Evolutionary conservation across 129 eudicot genomes (phyloP).

Genomic region (Flaveria linearis): DNA sequence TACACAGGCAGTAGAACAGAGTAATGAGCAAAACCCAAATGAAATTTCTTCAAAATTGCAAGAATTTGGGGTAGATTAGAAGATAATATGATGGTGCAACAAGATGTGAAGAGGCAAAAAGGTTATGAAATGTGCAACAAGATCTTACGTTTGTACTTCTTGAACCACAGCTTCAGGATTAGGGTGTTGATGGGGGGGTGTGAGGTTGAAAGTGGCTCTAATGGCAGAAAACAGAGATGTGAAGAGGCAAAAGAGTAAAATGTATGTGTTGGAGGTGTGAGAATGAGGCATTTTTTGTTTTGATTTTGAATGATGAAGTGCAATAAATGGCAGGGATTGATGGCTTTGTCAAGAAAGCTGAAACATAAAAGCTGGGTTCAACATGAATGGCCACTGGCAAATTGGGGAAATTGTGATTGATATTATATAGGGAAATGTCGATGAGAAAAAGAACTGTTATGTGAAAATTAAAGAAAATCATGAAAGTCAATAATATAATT

Average conservation of each 20-base stretch:
- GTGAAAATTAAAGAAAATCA: no score
- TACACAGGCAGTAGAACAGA: slow-evolving; percentile 29
- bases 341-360: slow-evolving; percentile 34
- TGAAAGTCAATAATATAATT: no score
- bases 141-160: slow-evolving; percentile 66
- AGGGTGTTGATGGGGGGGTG: slow-evolving; percentile 91
- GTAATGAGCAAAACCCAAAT: slow-evolving; percentile 29
- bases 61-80: neutral
- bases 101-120: no score
- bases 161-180: slow-evolving; percentile 85
- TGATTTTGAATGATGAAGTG: slow-evolving; percentile 24
- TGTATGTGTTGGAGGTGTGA: slow-evolving; percentile 37
- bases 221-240: slow-evolving; percentile 39
- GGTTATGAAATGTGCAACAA: slow-evolving; percentile 15
- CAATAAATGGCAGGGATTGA: slow-evolving; percentile 24
- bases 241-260: slow-evolving; percentile 55
- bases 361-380: slow-evolving; percentile 24
- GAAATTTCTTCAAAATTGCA: neutral
- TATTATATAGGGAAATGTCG: neutral
- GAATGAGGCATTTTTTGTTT: slow-evolving; percentile 41
- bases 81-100: neutral
- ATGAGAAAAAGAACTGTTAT: no score
- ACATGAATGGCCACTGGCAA: slow-evolving; percentile 19
- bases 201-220: slow-evolving; percentile 57
- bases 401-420: slow-evolving; percentile 13